These are phyloP conservation scores for Cryptosporidium viatorum DNA, from an alignment of 169 alveolate species.

Conservation along the genomic window DNA sequence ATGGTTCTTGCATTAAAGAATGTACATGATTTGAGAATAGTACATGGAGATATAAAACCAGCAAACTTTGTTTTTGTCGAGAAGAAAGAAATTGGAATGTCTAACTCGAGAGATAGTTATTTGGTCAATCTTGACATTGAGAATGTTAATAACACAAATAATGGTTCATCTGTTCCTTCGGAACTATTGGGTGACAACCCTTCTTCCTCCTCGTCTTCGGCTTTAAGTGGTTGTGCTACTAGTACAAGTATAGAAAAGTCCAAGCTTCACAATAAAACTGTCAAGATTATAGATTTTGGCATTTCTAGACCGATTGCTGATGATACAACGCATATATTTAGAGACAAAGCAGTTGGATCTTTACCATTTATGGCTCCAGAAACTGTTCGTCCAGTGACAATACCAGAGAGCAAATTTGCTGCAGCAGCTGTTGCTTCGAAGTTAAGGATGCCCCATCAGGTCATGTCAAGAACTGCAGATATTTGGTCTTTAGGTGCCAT, in stretches of 20 bases:
- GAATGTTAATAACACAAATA: background rate
- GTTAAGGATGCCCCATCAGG: conserved; percentile 67
- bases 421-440: conserved; percentile 67
- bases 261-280: conserved; percentile 16
- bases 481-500: conserved; percentile 74
- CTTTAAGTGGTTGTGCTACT: background rate
- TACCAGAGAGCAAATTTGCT: conserved; percentile 71
- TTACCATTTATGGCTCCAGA: conserved; percentile 75
- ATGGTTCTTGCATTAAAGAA: conserved; percentile 66
- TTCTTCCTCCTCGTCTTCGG: background rate
- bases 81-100: background rate
- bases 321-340: conserved; percentile 70
- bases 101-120: background rate
- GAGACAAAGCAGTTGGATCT: conserved; percentile 74
- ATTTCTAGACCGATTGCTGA: conserved; percentile 73
- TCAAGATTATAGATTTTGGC: conserved; percentile 72
- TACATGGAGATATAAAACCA: conserved; percentile 71
- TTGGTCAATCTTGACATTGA: conserved; percentile 5
- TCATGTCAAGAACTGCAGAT: conserved; percentile 72
- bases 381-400: conserved; percentile 67
- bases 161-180: background rate
- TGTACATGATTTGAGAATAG: conserved; percentile 73
- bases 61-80: conserved; percentile 72
- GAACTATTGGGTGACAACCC: background rate
- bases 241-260: background rate